Percentiles rank a stretch among this genome's conserved stretches.
Evolutionary conservation across 2,329 filamentous ascomycete species (phyloP).

Genomic region (Colletotrichum nymphaeae): DNA sequence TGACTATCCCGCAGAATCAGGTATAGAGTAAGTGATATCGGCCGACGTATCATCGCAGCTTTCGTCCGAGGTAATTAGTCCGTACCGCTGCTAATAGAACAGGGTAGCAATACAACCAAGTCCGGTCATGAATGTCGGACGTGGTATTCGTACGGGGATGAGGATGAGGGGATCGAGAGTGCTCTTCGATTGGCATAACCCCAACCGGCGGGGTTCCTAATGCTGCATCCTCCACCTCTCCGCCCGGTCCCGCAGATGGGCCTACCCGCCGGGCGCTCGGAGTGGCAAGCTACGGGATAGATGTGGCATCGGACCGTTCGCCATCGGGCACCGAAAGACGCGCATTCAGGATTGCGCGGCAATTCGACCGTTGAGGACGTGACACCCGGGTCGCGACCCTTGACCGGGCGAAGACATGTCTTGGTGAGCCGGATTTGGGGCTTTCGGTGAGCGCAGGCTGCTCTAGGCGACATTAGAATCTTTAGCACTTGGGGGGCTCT

Average conservation of each 20-base stretch:
- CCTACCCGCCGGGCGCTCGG: conserved; percentile 9
- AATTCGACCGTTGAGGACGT: neutral
- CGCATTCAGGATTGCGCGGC: conserved; percentile 6
- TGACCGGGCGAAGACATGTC: conserved; percentile 11
- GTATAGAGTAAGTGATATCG: neutral
- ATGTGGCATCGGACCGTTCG: conserved; percentile 17
- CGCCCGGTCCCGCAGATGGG: conserved; percentile 15
- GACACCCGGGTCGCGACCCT: conserved; percentile 7
- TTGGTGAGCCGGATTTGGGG: conserved; percentile 1
- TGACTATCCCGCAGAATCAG: conserved; percentile 1
- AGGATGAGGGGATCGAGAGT: neutral
- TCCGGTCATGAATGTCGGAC: neutral
- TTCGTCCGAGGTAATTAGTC: neutral
- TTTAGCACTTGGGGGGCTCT: neutral
- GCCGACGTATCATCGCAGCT: neutral
- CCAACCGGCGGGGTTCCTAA: conserved; percentile 7
- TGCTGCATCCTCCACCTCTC: neutral
- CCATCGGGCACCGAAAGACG: conserved; percentile 7
- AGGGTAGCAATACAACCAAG: conserved; percentile 1
- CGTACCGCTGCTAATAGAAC: conserved; percentile 1
- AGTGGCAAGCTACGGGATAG: conserved; percentile 1
- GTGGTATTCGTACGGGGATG: neutral
- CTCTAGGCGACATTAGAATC: neutral
- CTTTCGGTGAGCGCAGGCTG: conserved; percentile 17
- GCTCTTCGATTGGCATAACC: neutral